Evolutionary conservation across 2,329 filamentous ascomycete genomes (phyloP), one percentile per base, ranked within the genome.

Genomic region (Pyrenophora seminiperda): DNA sequence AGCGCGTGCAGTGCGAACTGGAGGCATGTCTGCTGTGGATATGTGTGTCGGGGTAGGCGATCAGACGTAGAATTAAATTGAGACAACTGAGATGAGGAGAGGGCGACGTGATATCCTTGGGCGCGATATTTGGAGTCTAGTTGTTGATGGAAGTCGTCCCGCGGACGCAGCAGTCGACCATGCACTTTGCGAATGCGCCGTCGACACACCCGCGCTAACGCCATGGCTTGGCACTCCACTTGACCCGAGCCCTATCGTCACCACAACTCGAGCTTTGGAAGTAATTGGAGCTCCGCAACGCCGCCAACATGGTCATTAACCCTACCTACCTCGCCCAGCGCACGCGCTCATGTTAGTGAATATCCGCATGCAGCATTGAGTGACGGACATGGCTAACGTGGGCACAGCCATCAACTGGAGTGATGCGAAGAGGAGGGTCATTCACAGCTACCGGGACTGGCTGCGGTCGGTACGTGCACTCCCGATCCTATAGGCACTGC

Each of bases 381-480:
- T 6, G 17, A 2, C 3, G 4, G 20, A n/a, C 43, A 41, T 19
- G 24, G 50, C 63, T 70, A 65, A 71, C 38, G 22, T 41, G 27
- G 45, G 9, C 41, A 56, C 74, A 97, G 93, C 93, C 73, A 80
- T 84, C 79, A 96, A 88, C 81, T 96, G 90, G 91, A 73, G 77
- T 66, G 91, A 97, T 81, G 93, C 93, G 68, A 90, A 89, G 78
- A 82, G 81, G 74, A 86, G 93, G 81, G 94, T 97, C 60, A 77
- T 97, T 66, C 85, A 86, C 72, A 88, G 90, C 66, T 99, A 99
- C 81, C 84, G 94, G 74, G 88, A 93, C 81, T 99, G 94, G 94
- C 84, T 97, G 67, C 87, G 94, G 81, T 87, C 91, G 77, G 94
- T 99, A 88, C 73, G 92, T 87, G 47, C 14, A 34, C 19, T 39